A percentile compares a stretch with the other conserved stretches of the same genome.
Conservation (phyloP, 352 stramenopile species). For the Pilasporangium apinafurcum region DNA sequence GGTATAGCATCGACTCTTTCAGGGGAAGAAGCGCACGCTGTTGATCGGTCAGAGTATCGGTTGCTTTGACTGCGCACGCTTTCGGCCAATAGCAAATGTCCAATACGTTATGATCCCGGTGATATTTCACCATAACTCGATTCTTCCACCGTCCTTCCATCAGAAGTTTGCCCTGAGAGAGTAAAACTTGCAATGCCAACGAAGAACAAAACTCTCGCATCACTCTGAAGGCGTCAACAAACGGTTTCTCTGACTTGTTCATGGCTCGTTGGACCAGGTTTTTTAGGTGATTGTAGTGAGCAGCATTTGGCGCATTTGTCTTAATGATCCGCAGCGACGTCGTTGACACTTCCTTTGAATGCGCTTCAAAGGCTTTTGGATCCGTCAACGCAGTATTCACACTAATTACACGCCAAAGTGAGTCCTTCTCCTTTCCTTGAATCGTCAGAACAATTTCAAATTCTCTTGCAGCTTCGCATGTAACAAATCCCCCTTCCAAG, state of each 20-base stretch:
- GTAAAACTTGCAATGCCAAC: conserved; percentile 68
- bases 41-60: conserved; percentile 43
- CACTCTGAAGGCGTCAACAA: conserved; percentile 73
- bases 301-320: conserved; percentile 56
- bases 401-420: conserved; percentile 73
- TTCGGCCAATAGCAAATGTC: conserved; percentile 83
- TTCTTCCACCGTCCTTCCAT: conserved; percentile 81
- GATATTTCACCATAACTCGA: conserved; percentile 70
- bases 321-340: conserved; percentile 74
- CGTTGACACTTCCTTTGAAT: conserved; percentile 51
- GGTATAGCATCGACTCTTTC: conserved; percentile 20
- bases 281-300: conserved; percentile 79
- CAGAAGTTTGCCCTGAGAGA: conserved; percentile 64
- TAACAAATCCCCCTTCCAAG: conserved; percentile 73
- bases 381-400: conserved; percentile 76
- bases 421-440: conserved; percentile 69
- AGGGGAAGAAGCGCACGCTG: conserved; percentile 56
- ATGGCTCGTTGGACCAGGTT: conserved; percentile 82
- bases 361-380: conserved; percentile 37
- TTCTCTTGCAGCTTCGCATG: conserved; percentile 63
- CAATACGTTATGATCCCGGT: conserved; percentile 69
- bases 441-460: conserved; percentile 85
- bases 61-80: conserved; percentile 54
- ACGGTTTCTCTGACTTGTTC: conserved; percentile 76
- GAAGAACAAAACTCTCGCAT: conserved; percentile 84